Base-by-base conservation (phyloP, 2,329 filamentous ascomycete genomes). In the Gaeumannomyces tritici region DNA sequence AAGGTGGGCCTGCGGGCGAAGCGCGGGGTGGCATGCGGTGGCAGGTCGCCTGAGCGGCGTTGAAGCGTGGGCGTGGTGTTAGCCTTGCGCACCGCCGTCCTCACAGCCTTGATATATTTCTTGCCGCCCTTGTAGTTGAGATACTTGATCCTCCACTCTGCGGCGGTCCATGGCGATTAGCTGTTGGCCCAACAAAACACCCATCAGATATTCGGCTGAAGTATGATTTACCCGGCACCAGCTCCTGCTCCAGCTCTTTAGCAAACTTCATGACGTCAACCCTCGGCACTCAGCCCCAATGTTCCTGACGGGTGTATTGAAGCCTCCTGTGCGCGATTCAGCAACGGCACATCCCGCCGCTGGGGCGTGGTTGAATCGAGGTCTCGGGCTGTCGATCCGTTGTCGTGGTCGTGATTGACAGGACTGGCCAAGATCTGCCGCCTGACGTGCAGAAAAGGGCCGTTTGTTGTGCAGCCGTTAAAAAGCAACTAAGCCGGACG, bases 121-220 rank as follows among this genome's bases (percentile, higher is more conserved):
- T 98, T 98, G 64, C 92, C 93, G 63, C 87, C 87, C 82, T 96
- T 96, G 81, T 98, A 98, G 76, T 97, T 86, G 69, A 98, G 83
- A 74, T 97, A 98, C 75, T 96, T 96, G 73, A 88, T 84, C 70
- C 90, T 86, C 93, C 93, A 98, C 84, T 98, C 85, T 88, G 67
- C 3, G 42, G 18, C 18, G 3, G 42, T 51, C 11, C 6, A 6
- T 51, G 18, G 21, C 29, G 27, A n/a, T 51, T 11, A 26, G 60
- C 24, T 6, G 7, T 31, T 31, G 31, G 31, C 8, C 31, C 31
- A 7, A 31, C 12, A 31, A 31, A n/a, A n/a, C n/a, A n/a, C n/a
- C n/a, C n/a, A n/a, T n/a, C n/a, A n/a, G 33, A 33, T 4, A 35
- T 35, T 35, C 33, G 33, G 12, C 12, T 33, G 8, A 11, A 11